Base-by-base conservation (phyloP, 1,284 basidiomycete species). In the Gymnopus androsaceus region DNA sequence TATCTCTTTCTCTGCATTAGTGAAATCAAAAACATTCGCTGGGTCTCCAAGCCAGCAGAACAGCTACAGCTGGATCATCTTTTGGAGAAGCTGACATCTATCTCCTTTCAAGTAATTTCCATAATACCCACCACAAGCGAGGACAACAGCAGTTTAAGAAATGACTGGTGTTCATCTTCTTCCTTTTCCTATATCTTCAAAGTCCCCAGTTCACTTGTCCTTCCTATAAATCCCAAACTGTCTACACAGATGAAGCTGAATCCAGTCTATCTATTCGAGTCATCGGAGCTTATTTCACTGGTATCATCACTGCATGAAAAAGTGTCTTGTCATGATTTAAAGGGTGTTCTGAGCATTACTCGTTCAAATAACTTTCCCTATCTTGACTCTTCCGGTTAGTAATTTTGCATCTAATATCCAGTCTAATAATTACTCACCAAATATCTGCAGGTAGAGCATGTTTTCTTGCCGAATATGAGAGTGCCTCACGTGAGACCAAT, bases 1-100 rank as follows among this genome's bases (percentile, higher is more conserved):
- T 27, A 58, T 15, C 19, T 67, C 23, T 70, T 65, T 55, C 56
- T 70, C 2, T 65, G 63, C 30, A 42, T 71, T 42, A 64, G 64
- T 0, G 31, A 33, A 33, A 14, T 33, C 7, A 33, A 33, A 7
- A 66, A 69, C 31, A 62, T 69, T 44, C 45, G 6, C 37, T 65
- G 23, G 63, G 67, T 42, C 55, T 55, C 2, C 19, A 61, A 25
- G 14, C 47, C 62, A n/a, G 59, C 66, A 1, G 51, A 59, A 1
- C 33, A 63, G 4, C n/a, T 71, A 8, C 23, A 7, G 11, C 8
- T 33, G 14, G 31, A 33, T 33, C 31, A 14, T 33, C 63, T 7
- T 55, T 64, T 21, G 56, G 66, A 17, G 54, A 69, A 1, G 21
- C 3, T 0, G 65, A 70, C 45, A 54, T 58, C 0, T 59, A 54